Conservation (phyloP, 2,329 filamentous ascomycete genomes). For the Cordyceps fumosorosea region DNA sequence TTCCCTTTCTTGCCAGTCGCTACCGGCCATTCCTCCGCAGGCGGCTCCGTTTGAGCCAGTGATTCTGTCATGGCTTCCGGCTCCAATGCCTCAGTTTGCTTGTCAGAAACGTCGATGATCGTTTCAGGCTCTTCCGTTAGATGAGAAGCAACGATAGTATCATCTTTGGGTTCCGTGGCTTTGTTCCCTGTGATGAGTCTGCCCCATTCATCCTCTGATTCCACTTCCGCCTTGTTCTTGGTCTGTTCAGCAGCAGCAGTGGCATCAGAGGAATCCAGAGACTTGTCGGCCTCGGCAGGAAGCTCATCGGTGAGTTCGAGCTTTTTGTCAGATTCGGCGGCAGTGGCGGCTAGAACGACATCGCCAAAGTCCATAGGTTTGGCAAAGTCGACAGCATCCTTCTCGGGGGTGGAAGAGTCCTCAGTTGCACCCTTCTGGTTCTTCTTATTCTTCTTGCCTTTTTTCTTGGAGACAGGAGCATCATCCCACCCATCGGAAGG, state of each 20-base stretch:
- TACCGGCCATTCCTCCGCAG: background rate
- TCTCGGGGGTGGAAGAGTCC: background rate
- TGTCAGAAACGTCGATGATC: background rate
- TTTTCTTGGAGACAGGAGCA: slow-evolving; percentile 23
- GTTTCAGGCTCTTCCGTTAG: background rate
- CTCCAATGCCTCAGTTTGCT: background rate
- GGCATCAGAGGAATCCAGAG: background rate
- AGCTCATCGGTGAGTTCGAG: background rate
- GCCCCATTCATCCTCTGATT: slow-evolving; percentile 15
- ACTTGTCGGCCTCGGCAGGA: background rate
- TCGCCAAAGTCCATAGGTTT: background rate
- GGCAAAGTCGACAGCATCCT: background rate
- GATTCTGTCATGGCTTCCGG: slow-evolving; percentile 23
- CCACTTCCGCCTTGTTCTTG: background rate
- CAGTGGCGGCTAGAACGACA: background rate
- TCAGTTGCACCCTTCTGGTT: slow-evolving; percentile 12
- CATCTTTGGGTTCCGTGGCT: slow-evolving; percentile 12
- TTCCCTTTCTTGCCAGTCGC: slow-evolving; percentile 18
- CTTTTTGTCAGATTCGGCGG: background rate
- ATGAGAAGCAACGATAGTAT: background rate
- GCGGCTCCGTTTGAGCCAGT: background rate
- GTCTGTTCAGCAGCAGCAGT: background rate
- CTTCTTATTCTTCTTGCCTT: slow-evolving; percentile 31
- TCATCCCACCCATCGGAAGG: slow-evolving; percentile 17
- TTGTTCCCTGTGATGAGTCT: slow-evolving; percentile 13